Base-by-base conservation (phyloP, 805 yeast genomes). In the Candida ipomoeae region DNA sequence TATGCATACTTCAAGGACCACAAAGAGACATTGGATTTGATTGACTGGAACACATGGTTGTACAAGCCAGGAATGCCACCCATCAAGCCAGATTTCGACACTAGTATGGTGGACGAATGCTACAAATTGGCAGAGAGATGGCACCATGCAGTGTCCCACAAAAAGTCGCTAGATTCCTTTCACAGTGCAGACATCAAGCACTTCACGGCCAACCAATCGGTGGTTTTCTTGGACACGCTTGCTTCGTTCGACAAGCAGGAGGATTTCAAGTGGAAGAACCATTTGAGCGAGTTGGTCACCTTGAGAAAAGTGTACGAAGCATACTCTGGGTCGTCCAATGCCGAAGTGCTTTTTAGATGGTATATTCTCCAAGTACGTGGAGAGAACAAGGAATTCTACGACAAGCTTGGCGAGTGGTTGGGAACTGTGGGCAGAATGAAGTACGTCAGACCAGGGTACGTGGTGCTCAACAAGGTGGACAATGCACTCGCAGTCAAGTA, bases 401-500 rank as follows among this genome's bases (percentile, higher is more conserved):
- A 68, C 50, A 69, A 68, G 40, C 70, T 90, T 42, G 89, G 95
- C 3, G 80, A 81, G 48, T 90, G 96, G 96, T 76, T 90, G 49
- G 95, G 92, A 11, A 83, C 91, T 2, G 94, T 90, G 20, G 97
- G 97, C 18, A 80, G 97, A 74, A 90, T 90, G 97, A 90, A 90
- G 71, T 90, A 84, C 63, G 96, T 88, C 23, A 80, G 97, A 67
- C 96, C 97, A 31, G 89, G 94, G 3, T 89, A 82, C 69, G 77
- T 81, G 41, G 69, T 84, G 53, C 73, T 90, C 54, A 79, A 81
- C 61, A 61, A 69, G 6, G 92, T 84, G 21, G 86, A 87, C 65
- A 80, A 79, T 40, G 72, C 75, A 14, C 71, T 84, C 55, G 96
- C 96, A 0, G 60, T 83, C 13, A 62, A 62, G 3, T 87, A 91